Evolutionary conservation across 495 filamentous ascomycete species (phyloP).

Genomic region (Penicillium dipodomyicola): DNA sequence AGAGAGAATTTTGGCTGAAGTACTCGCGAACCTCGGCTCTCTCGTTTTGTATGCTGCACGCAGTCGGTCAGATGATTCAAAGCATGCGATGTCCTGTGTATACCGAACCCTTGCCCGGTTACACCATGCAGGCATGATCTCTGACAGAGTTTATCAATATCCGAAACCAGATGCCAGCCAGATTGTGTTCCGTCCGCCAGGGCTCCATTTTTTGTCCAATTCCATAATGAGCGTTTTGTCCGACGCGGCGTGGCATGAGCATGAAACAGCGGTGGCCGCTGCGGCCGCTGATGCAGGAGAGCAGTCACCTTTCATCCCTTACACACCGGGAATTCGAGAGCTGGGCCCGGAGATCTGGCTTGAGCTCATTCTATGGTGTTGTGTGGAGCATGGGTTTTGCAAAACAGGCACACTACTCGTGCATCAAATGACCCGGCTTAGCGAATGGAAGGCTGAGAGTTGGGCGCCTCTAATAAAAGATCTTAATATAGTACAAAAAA

Average conservation of each 20-base stretch:
- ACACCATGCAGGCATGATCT: constrained; percentile 56
- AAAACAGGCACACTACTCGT: constrained; percentile 53
- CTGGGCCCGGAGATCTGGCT: constrained; percentile 62
- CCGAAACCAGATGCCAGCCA: constrained; percentile 31
- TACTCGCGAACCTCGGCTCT: constrained; percentile 45
- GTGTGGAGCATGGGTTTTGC: constrained; percentile 59
- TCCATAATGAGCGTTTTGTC: constrained; percentile 61
- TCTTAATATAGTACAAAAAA: constrained; percentile 30
- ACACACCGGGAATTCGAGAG: constrained; percentile 50
- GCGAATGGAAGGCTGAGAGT: constrained; percentile 40
- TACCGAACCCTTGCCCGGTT: constrained; percentile 58
- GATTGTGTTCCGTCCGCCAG: constrained; percentile 53
- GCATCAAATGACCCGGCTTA: constrained; percentile 34
- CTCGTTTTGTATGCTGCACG: constrained; percentile 56
- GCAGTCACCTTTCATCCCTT: constrained; percentile 51
- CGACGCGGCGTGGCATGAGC: constrained; percentile 59
- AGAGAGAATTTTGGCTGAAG: constrained; percentile 25
- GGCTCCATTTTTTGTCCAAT: constrained; percentile 53
- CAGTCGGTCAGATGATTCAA: constrained; percentile 34
- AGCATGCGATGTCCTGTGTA: constrained; percentile 54
- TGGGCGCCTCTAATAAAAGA: constrained; percentile 37
- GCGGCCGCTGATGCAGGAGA: constrained; percentile 48
- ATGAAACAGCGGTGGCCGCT: constrained; percentile 43
- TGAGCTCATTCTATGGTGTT: constrained; percentile 66
- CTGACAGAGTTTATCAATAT: constrained; percentile 58